phyloP scores from a whole-genome alignment of 23 red algal genomes.

The Gracilaria domingensis region DNA sequence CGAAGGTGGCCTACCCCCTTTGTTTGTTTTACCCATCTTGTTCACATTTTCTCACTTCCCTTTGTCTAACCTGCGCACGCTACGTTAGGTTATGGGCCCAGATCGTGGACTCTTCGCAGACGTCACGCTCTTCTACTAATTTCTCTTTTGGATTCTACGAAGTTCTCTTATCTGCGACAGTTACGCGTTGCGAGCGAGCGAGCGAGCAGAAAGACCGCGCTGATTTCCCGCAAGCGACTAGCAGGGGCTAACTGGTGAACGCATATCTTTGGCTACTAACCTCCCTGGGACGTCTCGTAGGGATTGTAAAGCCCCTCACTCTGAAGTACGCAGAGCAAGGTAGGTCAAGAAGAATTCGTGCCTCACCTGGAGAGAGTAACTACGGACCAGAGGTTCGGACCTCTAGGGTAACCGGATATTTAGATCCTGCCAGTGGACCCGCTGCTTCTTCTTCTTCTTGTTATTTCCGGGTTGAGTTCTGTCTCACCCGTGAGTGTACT shows the following conservation, averaged over 20 bases:
- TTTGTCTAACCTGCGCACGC: no score
- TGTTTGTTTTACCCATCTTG: no score
- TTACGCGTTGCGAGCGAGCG: no score
- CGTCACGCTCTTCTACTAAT: no score
- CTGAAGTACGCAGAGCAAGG: slow-evolving; percentile 25
- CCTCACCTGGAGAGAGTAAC: slow-evolving; percentile 28
- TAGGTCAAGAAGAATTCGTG: slow-evolving; percentile 17
- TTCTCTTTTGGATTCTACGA: no score
- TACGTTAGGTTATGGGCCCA: no score
- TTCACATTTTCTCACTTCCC: no score
- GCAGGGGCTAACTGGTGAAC: neutral
- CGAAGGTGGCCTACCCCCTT: no score
- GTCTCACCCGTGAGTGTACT: neutral
- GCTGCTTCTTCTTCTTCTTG: neutral
- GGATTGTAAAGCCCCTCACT: slow-evolving; percentile 22
- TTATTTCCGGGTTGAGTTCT: neutral
- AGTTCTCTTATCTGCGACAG: no score
- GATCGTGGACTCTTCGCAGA: no score
- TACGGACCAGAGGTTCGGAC: neutral
- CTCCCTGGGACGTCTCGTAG: slow-evolving; percentile 29
- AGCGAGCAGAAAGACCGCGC: neutral
- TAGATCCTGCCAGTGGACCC: slow-evolving; percentile 5
- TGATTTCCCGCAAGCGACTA: neutral
- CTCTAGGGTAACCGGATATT: neutral
- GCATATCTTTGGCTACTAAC: slow-evolving; percentile 9